These are phyloP conservation scores for Rehmannia glutinosa DNA, from an alignment of 257 asterid genomes.

Conservation along the genomic window DNA sequence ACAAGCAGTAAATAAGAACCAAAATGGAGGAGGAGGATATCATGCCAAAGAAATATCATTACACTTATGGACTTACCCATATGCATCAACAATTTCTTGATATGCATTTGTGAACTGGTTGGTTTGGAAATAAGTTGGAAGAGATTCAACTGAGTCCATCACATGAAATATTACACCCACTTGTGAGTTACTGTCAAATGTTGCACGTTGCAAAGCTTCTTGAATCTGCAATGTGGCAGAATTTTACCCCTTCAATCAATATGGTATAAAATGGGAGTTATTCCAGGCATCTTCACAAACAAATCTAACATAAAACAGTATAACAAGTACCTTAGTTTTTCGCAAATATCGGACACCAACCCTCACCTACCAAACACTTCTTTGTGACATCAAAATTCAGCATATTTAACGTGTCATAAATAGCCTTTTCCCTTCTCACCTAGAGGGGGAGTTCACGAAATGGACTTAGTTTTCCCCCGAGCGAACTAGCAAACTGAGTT, in stretches of 20 bases:
- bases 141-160: conserved; percentile 81
- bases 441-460: conserved; percentile 32
- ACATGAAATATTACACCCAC: conserved; percentile 89
- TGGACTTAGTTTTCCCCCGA: conserved; percentile 18
- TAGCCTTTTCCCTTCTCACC: conserved; percentile 97
- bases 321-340: conserved; percentile 57
- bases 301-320: conserved; percentile 10
- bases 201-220: conserved; percentile 91
- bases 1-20: background rate
- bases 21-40: background rate
- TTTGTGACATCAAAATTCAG: conserved; percentile 96
- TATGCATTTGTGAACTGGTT: conserved; percentile 73
- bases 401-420: conserved; percentile 88
- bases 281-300: conserved; percentile 1
- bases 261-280: conserved; percentile 18
- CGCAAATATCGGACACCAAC: conserved; percentile 97
- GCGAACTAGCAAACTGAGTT: conserved; percentile 3
- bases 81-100: conserved; percentile 99
- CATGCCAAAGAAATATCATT: background rate
- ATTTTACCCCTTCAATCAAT: conserved; percentile 12
- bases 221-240: conserved; percentile 63
- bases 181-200: conserved; percentile 91
- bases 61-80: conserved; percentile 63
- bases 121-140: conserved; percentile 93
- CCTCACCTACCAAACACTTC: conserved; percentile 99